These are phyloP conservation scores for Fraxinus excelsior DNA, from an alignment of 257 asterid genomes.

Conservation along the genomic window DNA sequence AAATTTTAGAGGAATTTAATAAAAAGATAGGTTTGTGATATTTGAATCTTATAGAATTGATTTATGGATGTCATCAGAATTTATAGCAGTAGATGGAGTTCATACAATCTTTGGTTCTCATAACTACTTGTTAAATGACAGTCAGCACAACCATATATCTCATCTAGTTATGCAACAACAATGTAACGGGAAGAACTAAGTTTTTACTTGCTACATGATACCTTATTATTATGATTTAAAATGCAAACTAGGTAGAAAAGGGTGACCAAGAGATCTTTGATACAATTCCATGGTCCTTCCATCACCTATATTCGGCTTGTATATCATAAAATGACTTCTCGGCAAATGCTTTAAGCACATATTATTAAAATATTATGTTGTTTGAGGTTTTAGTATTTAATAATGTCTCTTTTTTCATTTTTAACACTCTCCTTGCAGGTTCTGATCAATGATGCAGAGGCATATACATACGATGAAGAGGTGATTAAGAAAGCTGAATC, in stretches of 20 bases:
- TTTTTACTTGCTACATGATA: background rate
- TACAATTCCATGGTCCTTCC: slow-evolving; percentile 29
- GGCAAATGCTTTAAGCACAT: slow-evolving; percentile 7
- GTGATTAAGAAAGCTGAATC: slow-evolving; percentile 91
- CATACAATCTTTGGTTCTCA: background rate
- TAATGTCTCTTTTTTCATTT: background rate
- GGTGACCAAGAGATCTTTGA: slow-evolving; percentile 77
- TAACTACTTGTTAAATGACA: background rate
- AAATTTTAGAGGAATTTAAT: background rate
- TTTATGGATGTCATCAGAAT: background rate
- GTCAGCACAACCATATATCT: background rate
- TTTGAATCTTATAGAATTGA: background rate
- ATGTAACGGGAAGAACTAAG: background rate
- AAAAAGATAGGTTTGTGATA: background rate
- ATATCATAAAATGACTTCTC: slow-evolving; percentile 2
- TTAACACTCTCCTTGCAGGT: slow-evolving; percentile 44
- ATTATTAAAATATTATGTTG: slow-evolving; percentile 3
- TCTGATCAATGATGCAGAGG: slow-evolving; percentile 73
- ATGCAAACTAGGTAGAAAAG: slow-evolving; percentile 46
- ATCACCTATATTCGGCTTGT: slow-evolving; percentile 5
- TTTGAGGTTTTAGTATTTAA: slow-evolving; percentile 6
- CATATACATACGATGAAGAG: slow-evolving; percentile 91
- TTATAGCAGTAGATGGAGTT: background rate
- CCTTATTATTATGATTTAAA: background rate
- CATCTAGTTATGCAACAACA: background rate